These are phyloP conservation scores for Aspergillus vadensis DNA, from an alignment of 2,329 filamentous ascomycete species.

Conservation along the genomic window DNA sequence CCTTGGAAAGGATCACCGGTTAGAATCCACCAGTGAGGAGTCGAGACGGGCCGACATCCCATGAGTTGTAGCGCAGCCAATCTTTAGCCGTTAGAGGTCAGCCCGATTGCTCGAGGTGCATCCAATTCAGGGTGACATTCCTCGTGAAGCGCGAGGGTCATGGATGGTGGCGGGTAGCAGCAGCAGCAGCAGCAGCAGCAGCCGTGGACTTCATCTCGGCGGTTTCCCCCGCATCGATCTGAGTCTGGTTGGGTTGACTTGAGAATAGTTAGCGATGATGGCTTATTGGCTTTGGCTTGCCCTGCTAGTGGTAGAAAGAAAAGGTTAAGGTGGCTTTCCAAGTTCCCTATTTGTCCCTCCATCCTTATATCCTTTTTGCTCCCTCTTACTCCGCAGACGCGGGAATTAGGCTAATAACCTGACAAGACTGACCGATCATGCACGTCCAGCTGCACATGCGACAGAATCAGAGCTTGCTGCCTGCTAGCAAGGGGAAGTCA, in stretches of 20 bases:
- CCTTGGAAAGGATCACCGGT: conserved; percentile 21
- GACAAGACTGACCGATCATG: too few relatives aligned
- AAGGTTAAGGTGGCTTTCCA: too few relatives aligned
- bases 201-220: background rate
- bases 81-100: background rate
- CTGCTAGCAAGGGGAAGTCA: too few relatives aligned
- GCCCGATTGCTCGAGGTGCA: background rate
- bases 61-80: background rate
- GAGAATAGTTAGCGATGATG: too few relatives aligned
- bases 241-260: background rate
- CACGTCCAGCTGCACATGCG: background rate
- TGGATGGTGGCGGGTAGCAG: background rate
- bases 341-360: background rate
- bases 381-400: background rate
- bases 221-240: background rate
- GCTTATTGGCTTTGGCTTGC: too few relatives aligned
- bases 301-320: too few relatives aligned
- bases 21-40: conserved; percentile 19
- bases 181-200: background rate
- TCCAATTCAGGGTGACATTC: background rate
- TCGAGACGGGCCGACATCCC: background rate
- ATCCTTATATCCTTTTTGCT: background rate
- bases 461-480: background rate
- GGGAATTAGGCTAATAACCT: background rate
- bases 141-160: background rate